Evolutionary conservation across 176 grass and related monocot genomes (phyloP), one percentile per base, ranked within the genome.

Genomic region (Dactylis glomerata): DNA sequence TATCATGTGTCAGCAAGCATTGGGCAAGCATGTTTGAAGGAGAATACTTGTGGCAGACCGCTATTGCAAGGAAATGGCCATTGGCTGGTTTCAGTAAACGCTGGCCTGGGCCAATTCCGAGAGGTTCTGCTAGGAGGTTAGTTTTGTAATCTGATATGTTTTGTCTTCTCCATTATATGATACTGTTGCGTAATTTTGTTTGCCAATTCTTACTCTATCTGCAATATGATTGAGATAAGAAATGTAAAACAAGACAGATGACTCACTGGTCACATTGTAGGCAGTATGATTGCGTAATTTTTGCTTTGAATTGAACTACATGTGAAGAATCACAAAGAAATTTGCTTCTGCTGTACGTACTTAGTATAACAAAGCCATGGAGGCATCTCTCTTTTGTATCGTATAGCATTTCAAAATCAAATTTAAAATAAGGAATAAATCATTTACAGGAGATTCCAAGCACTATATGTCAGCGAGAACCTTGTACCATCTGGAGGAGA

Each of bases 41-140:
- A 86, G 96, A 98, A 84, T 91, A 38, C 69, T 22, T 98, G 73
- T 98, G 96, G 96, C 91, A 95, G 87, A 96, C 89, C 6, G 93
- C 93, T 68, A 90, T 96, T 65, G n/a, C 42, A 56, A 84, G 69
- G 71, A 94, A 73, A 34, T 96, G 96, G 96, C 93, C 96, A 6
- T 84, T 74, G 1, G 87, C 86, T 85, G 91, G 79, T 80, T 78
- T 86, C 38, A 64, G 37, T 30, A 98, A 94, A 76, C 84, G 91
- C n/a, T 98, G 96, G 96, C 96, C 96, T 79, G 96, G 96, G 41
- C 96, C 96, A 62, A 98, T 98, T 84, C 96, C 96, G 13, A 92
- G 91, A 92, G 90, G 96, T 74, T 95, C 89, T 9, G 87, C 87
- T 67, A 91, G 88, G 72, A 98, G 93, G 96, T 98, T 10, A 90